Evolutionary conservation across 352 stramenopile species (phyloP).

Genomic region (Globisporangium cederbergense): DNA sequence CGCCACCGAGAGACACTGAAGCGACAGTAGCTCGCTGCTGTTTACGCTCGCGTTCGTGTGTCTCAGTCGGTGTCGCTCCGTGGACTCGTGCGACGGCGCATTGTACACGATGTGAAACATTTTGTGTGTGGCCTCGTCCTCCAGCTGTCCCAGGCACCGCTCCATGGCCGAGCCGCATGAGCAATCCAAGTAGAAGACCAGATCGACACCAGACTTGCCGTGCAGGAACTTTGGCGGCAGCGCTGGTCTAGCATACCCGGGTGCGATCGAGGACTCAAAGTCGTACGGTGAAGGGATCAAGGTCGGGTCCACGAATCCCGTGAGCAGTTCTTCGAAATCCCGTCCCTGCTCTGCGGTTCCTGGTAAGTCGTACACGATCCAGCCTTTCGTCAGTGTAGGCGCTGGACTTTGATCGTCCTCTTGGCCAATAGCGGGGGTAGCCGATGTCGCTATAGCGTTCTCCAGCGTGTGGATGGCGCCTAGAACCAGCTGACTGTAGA

Average conservation of each 20-base stretch:
- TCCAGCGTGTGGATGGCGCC: conserved; percentile 31
- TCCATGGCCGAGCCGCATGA: conserved; percentile 33
- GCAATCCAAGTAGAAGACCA: conserved; percentile 67
- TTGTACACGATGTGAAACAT: conserved; percentile 49
- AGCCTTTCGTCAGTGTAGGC: conserved; percentile 27
- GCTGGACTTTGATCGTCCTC: neutral
- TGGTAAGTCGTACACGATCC: conserved; percentile 67
- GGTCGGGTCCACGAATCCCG: conserved; percentile 44
- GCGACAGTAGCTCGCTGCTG: conserved; percentile 46
- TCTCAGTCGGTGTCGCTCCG: conserved; percentile 42
- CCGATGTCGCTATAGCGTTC: neutral
- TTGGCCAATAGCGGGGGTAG: neutral
- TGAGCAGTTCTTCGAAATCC: conserved; percentile 54
- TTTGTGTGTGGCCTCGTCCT: conserved; percentile 39
- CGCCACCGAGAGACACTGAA: conserved; percentile 40
- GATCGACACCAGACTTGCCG: conserved; percentile 65
- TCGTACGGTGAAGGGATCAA: conserved; percentile 44
- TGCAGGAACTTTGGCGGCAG: conserved; percentile 47
- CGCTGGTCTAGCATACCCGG: conserved; percentile 27
- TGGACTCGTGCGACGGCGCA: conserved; percentile 44
- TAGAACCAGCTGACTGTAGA: conserved; percentile 60
- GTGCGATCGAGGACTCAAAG: conserved; percentile 51
- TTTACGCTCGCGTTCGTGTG: conserved; percentile 46
- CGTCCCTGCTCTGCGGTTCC: conserved; percentile 36
- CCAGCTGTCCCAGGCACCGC: conserved; percentile 56